A percentile compares a stretch with the other conserved stretches of the same genome.
Evolutionary conservation across 1,284 basidiomycete species (phyloP).

Genomic region (Flammula alnicola): DNA sequence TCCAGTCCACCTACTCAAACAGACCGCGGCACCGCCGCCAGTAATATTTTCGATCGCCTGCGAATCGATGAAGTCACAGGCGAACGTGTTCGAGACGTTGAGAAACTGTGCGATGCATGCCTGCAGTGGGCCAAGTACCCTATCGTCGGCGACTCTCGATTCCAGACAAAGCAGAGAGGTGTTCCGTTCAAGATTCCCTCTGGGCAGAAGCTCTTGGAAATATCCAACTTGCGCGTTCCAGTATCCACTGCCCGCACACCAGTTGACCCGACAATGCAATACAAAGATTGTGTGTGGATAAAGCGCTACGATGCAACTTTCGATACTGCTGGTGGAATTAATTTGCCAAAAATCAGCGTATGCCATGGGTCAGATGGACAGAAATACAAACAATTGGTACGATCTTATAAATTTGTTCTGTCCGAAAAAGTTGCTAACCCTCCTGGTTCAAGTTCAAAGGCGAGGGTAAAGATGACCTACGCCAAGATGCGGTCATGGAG

Average conservation of each 20-base stretch:
- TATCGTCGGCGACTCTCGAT: constrained; percentile 42
- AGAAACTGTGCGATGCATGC: constrained; percentile 73
- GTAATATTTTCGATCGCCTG: constrained; percentile 68
- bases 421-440: constrained; percentile 5
- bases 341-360: constrained; percentile 80
- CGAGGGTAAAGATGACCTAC: constrained; percentile 85
- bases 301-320: constrained; percentile 64
- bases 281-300: constrained; percentile 73
- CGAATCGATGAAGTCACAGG: constrained; percentile 44
- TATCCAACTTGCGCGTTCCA: constrained; percentile 72
- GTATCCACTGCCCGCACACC: constrained; percentile 78
- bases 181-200: constrained; percentile 43
- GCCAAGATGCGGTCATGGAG: constrained; percentile 99
- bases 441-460: constrained; percentile 86
- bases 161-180: constrained; percentile 28
- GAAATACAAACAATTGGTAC: constrained; percentile 82
- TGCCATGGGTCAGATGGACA: constrained; percentile 76
- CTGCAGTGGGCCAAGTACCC: constrained; percentile 81
- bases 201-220: constrained; percentile 46
- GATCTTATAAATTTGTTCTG: constrained; percentile 27
- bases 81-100: constrained; percentile 61
- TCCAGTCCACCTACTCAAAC: constrained; percentile 45
- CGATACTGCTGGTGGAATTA: constrained; percentile 78
- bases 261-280: constrained; percentile 74
- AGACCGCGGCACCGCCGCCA: constrained; percentile 72